These are phyloP conservation scores for Sarocladium brachiariae DNA, from an alignment of 2,329 filamentous ascomycete genomes.

Conservation along the genomic window DNA sequence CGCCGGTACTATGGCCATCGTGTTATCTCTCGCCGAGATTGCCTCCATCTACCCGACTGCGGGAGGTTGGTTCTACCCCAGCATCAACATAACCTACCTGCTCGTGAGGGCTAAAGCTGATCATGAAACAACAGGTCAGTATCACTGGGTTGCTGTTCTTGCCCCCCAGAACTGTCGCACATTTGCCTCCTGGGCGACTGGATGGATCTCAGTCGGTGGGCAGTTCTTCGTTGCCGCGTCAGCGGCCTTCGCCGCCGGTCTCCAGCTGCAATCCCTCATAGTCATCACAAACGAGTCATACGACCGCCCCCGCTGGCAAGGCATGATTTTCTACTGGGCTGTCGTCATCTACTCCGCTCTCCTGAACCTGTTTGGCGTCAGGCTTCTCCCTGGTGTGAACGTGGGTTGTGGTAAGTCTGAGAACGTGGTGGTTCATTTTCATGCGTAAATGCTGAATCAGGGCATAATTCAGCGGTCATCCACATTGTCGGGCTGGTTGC, in stretches of 20 bases:
- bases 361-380: slow-evolving; percentile 36
- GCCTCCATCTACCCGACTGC: slow-evolving; percentile 30
- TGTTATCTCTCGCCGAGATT: slow-evolving; percentile 31
- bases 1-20: slow-evolving; percentile 8
- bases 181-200: slow-evolving; percentile 19
- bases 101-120: too few relatives aligned
- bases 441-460: not conserved
- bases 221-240: slow-evolving; percentile 39
- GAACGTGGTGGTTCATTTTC: not conserved
- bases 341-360: slow-evolving; percentile 28
- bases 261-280: slow-evolving; percentile 36
- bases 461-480: slow-evolving; percentile 15
- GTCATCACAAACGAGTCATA: slow-evolving; percentile 35
- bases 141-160: slow-evolving; percentile 38
- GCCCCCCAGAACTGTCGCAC: slow-evolving; percentile 11
- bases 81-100: not conserved
- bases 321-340: slow-evolving; percentile 41
- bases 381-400: slow-evolving; percentile 30
- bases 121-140: slow-evolving; percentile 34
- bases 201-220: slow-evolving; percentile 40
- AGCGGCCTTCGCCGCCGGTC: slow-evolving; percentile 37
- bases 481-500: slow-evolving; percentile 22
- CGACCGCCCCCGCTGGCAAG: slow-evolving; percentile 33
- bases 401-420: slow-evolving; percentile 16
- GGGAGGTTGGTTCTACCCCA: slow-evolving; percentile 17